These are phyloP conservation scores for Metarhizium sp. DNA, from an alignment of 2,329 filamentous ascomycete species.

Conservation along the genomic window DNA sequence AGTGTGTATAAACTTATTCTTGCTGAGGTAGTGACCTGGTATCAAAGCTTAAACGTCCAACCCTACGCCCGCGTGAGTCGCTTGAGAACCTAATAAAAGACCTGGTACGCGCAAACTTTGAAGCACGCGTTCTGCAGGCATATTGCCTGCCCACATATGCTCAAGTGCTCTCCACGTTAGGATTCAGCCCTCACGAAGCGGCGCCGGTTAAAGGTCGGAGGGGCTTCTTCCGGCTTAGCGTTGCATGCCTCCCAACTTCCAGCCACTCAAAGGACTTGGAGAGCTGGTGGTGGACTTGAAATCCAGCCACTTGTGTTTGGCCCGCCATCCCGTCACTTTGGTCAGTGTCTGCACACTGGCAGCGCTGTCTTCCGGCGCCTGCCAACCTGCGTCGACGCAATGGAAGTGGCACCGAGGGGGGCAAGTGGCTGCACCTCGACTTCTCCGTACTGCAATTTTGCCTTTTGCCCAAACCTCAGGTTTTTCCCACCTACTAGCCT, in stretches of 20 bases:
- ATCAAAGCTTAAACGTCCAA: too few relatives aligned
- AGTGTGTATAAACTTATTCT: too few relatives aligned
- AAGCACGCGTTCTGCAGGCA: too few relatives aligned
- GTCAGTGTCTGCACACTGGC: too few relatives aligned
- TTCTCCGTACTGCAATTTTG: slow-evolving; percentile 20
- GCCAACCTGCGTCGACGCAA: background rate
- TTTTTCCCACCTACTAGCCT: slow-evolving; percentile 19
- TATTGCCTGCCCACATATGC: background rate
- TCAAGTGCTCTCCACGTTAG: slow-evolving; percentile 13
- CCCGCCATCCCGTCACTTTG: background rate
- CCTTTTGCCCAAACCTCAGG: slow-evolving; percentile 21
- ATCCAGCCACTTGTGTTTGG: background rate
- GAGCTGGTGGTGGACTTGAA: background rate
- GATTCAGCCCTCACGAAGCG: slow-evolving; percentile 23
- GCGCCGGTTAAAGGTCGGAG: slow-evolving; percentile 22
- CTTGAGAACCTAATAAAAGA: too few relatives aligned
- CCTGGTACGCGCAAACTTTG: too few relatives aligned
- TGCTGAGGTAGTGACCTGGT: too few relatives aligned
- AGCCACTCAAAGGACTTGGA: slow-evolving; percentile 6
- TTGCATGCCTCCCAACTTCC: background rate
- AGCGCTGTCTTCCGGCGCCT: slow-evolving; percentile 5
- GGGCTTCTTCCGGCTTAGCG: slow-evolving; percentile 12
- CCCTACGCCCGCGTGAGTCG: too few relatives aligned
- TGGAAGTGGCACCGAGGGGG: too few relatives aligned
- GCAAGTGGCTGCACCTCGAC: background rate